Evolutionary conservation across 23 red algal species (phyloP).

Genomic region (Gracilaria caudata): DNA sequence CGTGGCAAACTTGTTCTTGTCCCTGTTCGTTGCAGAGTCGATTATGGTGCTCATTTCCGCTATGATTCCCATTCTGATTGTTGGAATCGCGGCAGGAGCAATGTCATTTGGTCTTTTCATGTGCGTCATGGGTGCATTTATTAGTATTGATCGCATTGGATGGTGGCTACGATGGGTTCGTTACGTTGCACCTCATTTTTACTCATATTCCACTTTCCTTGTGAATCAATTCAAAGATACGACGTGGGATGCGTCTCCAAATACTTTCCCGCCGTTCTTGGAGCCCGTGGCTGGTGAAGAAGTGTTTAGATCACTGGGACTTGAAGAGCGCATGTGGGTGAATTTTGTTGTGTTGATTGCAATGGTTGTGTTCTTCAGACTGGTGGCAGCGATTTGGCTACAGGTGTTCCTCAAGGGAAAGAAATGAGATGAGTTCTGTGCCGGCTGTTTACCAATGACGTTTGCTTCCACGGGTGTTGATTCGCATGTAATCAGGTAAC

Average conservation of each 20-base stretch:
- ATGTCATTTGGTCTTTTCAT: slow-evolving; percentile 83
- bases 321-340: slow-evolving; percentile 61
- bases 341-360: slow-evolving; percentile 74
- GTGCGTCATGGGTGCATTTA: slow-evolving; percentile 79
- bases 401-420: slow-evolving; percentile 51
- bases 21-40: slow-evolving; percentile 78
- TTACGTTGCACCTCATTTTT: slow-evolving; percentile 62
- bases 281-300: slow-evolving; percentile 58
- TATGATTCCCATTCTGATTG: slow-evolving; percentile 73
- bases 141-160: slow-evolving; percentile 69
- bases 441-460: too few relatives aligned
- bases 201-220: slow-evolving; percentile 78
- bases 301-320: slow-evolving; percentile 48
- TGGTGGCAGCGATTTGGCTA: slow-evolving; percentile 34
- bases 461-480: too few relatives aligned
- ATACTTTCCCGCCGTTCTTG: slow-evolving; percentile 59
- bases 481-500: too few relatives aligned
- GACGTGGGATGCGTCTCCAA: slow-evolving; percentile 54
- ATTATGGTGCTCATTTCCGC: slow-evolving; percentile 88
- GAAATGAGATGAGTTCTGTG: too few relatives aligned
- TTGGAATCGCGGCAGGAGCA: slow-evolving; percentile 83
- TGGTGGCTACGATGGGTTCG: slow-evolving; percentile 86
- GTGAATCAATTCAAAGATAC: slow-evolving; percentile 80
- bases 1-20: slow-evolving; percentile 74
- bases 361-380: slow-evolving; percentile 87